These are phyloP conservation scores for Termitomyces eurrhizus DNA, from an alignment of 768 basidiomycete species.

Conservation along the genomic window DNA sequence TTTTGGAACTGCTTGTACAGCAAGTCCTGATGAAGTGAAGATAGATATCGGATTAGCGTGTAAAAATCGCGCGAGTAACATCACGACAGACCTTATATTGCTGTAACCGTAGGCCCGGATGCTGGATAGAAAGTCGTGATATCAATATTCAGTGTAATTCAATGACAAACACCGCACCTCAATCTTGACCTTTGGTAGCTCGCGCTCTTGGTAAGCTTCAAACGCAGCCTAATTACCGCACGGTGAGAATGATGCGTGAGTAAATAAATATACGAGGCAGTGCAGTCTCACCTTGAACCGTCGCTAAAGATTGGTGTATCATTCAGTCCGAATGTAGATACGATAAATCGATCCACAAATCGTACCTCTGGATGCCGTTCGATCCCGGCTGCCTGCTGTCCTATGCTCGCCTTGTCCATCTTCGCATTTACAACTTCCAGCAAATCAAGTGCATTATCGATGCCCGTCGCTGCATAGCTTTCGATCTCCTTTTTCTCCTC, in stretches of 20 bases:
- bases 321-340: conserved; percentile 6
- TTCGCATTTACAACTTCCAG: conserved; percentile 87
- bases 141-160: not conserved
- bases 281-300: conserved; percentile 70
- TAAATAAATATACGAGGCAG: conserved; percentile 1
- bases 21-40: conserved; percentile 52
- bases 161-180: conserved; percentile 48
- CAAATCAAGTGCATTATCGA: conserved; percentile 89
- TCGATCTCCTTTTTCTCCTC: conserved; percentile 42
- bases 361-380: conserved; percentile 91
- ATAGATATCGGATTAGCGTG: conserved; percentile 6
- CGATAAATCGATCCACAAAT: conserved; percentile 1
- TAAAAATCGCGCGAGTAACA: not conserved
- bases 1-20: conserved; percentile 96
- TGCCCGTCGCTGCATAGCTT: conserved; percentile 78
- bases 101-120: conserved; percentile 85
- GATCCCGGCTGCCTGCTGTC: conserved; percentile 79
- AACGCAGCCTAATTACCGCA: conserved; percentile 60
- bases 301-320: conserved; percentile 43
- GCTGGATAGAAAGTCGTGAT: conserved; percentile 37
- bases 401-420: conserved; percentile 90
- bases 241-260: conserved; percentile 8
- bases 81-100: conserved; percentile 67
- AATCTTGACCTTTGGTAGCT: conserved; percentile 70
- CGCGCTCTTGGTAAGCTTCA: conserved; percentile 85